These are phyloP conservation scores for Zostera marina DNA, from an alignment of 116 monocot genomes.

Conservation along the genomic window DNA sequence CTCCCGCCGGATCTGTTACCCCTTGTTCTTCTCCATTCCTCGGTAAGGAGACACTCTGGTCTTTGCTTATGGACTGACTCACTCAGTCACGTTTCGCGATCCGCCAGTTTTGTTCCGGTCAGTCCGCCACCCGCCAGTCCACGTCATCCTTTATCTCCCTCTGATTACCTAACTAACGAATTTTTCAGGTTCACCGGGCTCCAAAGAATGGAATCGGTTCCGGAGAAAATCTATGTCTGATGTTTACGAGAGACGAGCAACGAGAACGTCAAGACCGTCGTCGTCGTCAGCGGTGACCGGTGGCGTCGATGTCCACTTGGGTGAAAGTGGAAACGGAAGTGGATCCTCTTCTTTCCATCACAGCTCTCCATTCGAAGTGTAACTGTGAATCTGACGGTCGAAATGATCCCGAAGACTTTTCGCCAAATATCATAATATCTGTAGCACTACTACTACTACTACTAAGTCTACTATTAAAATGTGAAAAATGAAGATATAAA, in stretches of 20 bases:
- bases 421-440: too few relatives aligned
- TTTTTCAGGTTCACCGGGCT: slow-evolving; percentile 14
- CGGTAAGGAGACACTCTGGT: slow-evolving; percentile 22
- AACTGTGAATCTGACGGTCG: slow-evolving; percentile 16
- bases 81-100: slow-evolving; percentile 1
- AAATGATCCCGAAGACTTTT: background rate
- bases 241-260: slow-evolving; percentile 20
- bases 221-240: slow-evolving; percentile 50
- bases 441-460: too few relatives aligned
- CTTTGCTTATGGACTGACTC: slow-evolving; percentile 10
- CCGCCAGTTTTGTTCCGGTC: background rate
- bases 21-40: slow-evolving; percentile 56
- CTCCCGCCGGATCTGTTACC: slow-evolving; percentile 30
- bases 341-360: slow-evolving; percentile 1
- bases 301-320: background rate
- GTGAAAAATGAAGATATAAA: too few relatives aligned
- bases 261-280: background rate
- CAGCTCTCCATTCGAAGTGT: slow-evolving; percentile 38
- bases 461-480: too few relatives aligned
- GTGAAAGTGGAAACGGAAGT: too few relatives aligned
- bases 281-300: background rate
- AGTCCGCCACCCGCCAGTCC: background rate
- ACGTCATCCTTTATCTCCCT: background rate
- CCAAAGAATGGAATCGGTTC: slow-evolving; percentile 46
- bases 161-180: background rate